Evolutionary conservation across 495 filamentous ascomycete species (phyloP).

Genomic region (Aspergillus bertholletiae): DNA sequence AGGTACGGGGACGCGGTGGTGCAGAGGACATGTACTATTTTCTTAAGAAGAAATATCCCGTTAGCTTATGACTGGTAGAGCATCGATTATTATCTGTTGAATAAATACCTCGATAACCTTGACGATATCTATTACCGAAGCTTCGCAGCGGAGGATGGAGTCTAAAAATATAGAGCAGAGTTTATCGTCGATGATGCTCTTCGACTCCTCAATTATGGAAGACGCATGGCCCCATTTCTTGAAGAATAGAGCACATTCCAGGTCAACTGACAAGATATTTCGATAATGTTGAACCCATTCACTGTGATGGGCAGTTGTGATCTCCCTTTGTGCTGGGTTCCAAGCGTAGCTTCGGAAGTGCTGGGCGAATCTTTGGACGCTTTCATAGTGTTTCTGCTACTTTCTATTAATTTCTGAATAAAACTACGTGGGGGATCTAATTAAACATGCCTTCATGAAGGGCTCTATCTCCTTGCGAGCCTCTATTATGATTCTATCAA

Average conservation of each 20-base stretch:
- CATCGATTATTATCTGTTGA: not conserved
- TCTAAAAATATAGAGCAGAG: constrained; percentile 44
- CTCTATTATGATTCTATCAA: constrained; percentile 54
- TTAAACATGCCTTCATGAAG: constrained; percentile 39
- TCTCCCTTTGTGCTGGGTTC: constrained; percentile 9
- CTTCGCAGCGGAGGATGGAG: constrained; percentile 52
- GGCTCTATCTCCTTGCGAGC: constrained; percentile 63
- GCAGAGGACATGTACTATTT: constrained; percentile 16
- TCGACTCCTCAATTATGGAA: constrained; percentile 53
- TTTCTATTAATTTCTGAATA: not conserved
- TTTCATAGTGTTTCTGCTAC: constrained; percentile 55
- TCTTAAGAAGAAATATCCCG: not conserved
- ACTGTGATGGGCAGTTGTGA: constrained; percentile 22
- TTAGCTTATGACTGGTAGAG: not conserved
- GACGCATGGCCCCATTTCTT: constrained; percentile 66
- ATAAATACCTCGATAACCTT: constrained; percentile 28
- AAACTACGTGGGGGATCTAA: not conserved
- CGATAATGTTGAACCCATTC: constrained; percentile 55
- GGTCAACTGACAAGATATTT: constrained; percentile 64
- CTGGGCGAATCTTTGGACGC: constrained; percentile 51
- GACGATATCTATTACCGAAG: constrained; percentile 37
- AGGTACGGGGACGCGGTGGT: constrained; percentile 8
- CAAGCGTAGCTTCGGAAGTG: constrained; percentile 45
- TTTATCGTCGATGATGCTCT: constrained; percentile 2
- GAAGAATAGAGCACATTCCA: constrained; percentile 68